phyloP scores from a whole-genome alignment of 169 alveolate genomes.

The Plasmodium gonderi region DNA sequence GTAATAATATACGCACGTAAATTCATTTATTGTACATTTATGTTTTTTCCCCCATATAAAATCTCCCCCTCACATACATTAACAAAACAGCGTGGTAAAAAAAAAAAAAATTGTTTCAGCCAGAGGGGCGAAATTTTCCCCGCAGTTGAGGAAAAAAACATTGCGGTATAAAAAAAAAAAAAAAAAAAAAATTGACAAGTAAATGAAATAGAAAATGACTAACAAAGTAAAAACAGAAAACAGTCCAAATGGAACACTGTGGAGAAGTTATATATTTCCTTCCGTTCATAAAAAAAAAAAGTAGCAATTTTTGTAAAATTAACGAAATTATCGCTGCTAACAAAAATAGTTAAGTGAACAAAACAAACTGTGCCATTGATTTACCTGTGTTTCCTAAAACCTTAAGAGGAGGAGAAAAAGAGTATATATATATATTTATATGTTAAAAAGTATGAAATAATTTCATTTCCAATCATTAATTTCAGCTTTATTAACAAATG shows the following conservation, averaged over 20 bases:
- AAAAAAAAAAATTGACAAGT: not conserved
- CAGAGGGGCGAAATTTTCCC: not conserved
- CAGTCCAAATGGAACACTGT: not conserved
- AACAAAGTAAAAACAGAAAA: not conserved
- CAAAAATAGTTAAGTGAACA: not conserved
- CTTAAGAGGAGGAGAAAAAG: too few species aligned
- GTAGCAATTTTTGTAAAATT: too few species aligned
- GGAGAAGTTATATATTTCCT: not conserved
- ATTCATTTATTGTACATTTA: too few species aligned
- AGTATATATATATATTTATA: too few species aligned
- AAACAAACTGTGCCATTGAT: too few species aligned
- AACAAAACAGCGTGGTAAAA: not conserved
- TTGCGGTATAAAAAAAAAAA: too few species aligned
- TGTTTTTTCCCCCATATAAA: too few species aligned
- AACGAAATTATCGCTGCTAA: too few species aligned
- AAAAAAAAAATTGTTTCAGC: not conserved
- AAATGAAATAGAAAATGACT: not conserved
- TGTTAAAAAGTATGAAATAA: not conserved
- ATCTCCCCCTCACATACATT: too few species aligned
- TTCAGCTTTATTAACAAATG: not conserved
- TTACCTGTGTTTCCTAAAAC: too few species aligned
- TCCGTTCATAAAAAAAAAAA: not conserved
- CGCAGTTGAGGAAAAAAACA: not conserved
- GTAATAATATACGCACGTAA: too few species aligned
- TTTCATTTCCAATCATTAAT: not conserved